These are phyloP conservation scores for Cystofilobasidium capitatum DNA, from an alignment of 768 basidiomycete genomes.

Conservation along the genomic window DNA sequence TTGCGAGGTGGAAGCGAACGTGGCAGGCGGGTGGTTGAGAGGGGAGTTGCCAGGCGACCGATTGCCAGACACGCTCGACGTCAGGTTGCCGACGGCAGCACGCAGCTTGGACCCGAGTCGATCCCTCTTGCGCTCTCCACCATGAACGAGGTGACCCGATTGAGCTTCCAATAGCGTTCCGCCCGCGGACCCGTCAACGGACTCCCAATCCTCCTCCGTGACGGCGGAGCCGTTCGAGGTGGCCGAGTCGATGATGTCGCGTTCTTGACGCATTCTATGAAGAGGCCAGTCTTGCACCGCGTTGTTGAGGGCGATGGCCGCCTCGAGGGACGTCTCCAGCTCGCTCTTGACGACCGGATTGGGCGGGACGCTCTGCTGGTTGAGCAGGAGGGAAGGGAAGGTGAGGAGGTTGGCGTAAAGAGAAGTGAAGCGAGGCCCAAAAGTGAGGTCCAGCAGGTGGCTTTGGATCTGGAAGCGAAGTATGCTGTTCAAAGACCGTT, in stretches of 20 bases:
- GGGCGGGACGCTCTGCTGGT: constrained; percentile 9
- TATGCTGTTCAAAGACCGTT: neutral
- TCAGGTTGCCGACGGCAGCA: constrained; percentile 14
- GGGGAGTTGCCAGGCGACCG: neutral
- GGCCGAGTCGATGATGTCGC: neutral
- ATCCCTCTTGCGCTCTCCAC: constrained; percentile 23
- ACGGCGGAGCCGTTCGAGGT: neutral
- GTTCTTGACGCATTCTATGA: neutral
- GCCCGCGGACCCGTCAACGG: neutral
- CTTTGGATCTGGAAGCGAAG: constrained; percentile 20
- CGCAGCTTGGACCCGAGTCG: constrained; percentile 22
- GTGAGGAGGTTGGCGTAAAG: constrained; percentile 22
- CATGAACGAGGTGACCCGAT: neutral
- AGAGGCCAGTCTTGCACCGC: constrained; percentile 14
- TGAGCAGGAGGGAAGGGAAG: constrained; percentile 21
- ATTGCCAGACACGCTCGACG: neutral
- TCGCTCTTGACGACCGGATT: neutral
- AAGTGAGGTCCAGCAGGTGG: constrained; percentile 22
- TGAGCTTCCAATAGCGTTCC: neutral
- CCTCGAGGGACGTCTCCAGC: constrained; percentile 5
- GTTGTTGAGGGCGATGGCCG: constrained; percentile 14
- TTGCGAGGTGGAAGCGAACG: neutral
- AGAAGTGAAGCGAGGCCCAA: constrained; percentile 10
- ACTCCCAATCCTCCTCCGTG: constrained; percentile 19
- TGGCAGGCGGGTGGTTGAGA: neutral